Evolutionary conservation across 331 rosid species (phyloP), one percentile per base, ranked within the genome.

Genomic region (Erythrophleum ivorense): DNA sequence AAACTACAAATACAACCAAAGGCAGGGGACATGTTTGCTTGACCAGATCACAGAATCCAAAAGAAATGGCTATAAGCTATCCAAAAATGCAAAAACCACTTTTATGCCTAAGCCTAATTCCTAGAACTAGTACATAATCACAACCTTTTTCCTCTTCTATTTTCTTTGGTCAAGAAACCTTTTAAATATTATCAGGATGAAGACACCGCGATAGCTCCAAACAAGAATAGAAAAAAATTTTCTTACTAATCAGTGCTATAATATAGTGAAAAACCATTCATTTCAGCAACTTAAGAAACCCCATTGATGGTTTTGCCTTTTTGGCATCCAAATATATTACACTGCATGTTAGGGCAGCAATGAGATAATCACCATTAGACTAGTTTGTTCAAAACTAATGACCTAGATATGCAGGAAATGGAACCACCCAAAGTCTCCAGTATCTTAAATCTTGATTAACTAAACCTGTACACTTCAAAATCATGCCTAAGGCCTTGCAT

Each of bases 1-100:
- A 29, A 65, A 16, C 75, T 59, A 15, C 81, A 81, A 71, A 57
- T 57, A 40, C 73, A 57, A 38, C 80, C 7, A 36, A 68, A 68
- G 15, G 58, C 8, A 11, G 14, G 15, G 33, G 16, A 9, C 10
- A 10, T 55, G 54, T 67, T 8, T 55, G 58, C 33, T 68, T 4
- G 57, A 67, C 76, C 54, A 68, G 33, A 21, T 54, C 9, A 73
- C 33, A 73, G 18, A 72, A 72, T 33, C 48, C 45, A 31, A 43
- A 31, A 2, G 21, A 66, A 24, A 45, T 0, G 9, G 63, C n/a
- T 0, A 14, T 9, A 70, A 14, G n/a, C 21, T 12, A 33, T 52
- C 19, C 58, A 67, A 54, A 24, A 24, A 24, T 24, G 29, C 29
- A 24, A 24, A 6, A 15, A 40, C 33, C 41, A 54, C 31, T 21